Evolutionary conservation across 179 eudicot genomes (phyloP), one percentile per base, ranked within the genome.

Genomic region (Heliamphora pulchella): DNA sequence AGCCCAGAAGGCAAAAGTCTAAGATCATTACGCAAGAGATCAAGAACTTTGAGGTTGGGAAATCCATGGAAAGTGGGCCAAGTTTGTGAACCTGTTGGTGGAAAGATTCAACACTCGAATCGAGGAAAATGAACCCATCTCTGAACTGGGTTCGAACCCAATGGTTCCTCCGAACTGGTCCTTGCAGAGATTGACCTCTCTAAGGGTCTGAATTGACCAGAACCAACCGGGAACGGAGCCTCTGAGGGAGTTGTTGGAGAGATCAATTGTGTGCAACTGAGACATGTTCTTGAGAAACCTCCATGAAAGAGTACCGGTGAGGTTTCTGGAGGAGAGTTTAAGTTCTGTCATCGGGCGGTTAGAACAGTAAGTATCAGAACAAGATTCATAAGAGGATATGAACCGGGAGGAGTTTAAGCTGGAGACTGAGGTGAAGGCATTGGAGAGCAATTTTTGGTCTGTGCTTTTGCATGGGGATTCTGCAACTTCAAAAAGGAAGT

Each of bases 301-400:
- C 99, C 96, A 96, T n/a, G 96, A 87, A 54, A 94, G 61, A 43
- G 85, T 72, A 65, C 99, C 99, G 78, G 54, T 85, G 41, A 96
- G 88, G 71, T 90, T 89, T n/a, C 78, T 88, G 39, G 89, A 91
- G 0, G 96, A 69, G 82, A 96, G 88, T 39, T 82, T 84, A 2
- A 92, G 75, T 18, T 85, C 79, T 8, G 80, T 84, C 0, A 93
- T 80, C 41, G 81, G 83, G 14, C 84, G 63, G 39, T 67, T 86
- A 61, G 88, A 76, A 31, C 31, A 31, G 31, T 31, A 0, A 31
- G 74, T 90, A 91, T 71, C 64, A 76, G 46, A 8, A 31, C 31
- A 31, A 3, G n/a, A 17, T 59, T 31, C 31, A 31, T 31, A 31
- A 20, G 78, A 15, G 53, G 41, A 18, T 0, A 8, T 43, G 39